These are phyloP conservation scores for Lasiodiplodia sp. DNA, from an alignment of 2,329 filamentous ascomycete species.

Conservation along the genomic window DNA sequence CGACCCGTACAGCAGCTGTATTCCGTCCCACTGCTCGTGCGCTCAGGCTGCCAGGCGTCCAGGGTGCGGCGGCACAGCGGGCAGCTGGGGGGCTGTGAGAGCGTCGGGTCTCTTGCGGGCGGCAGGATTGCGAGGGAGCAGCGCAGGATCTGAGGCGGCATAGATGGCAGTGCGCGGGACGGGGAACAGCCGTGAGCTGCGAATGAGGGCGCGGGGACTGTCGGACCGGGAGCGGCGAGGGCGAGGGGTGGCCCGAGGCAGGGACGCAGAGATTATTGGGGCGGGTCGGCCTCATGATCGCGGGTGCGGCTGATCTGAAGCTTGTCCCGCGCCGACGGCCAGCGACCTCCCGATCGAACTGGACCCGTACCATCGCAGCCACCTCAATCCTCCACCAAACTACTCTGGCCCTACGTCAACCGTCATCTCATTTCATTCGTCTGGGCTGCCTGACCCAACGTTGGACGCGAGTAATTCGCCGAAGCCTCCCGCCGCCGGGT, in stretches of 20 bases:
- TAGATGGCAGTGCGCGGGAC: not conserved
- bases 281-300: not conserved
- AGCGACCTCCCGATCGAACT: not conserved
- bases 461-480: not conserved
- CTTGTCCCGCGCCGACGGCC: not conserved
- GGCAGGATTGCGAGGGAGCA: not conserved
- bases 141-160: not conserved
- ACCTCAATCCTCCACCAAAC: not conserved
- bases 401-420: not conserved
- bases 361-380: not conserved
- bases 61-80: not conserved
- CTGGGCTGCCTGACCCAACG: not conserved
- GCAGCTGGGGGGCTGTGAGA: not conserved
- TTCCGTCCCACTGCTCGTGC: not conserved
- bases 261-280: not conserved
- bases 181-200: not conserved
- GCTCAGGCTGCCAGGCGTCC: not conserved
- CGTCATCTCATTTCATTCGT: not conserved
- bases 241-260: not conserved
- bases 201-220: not conserved
- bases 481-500: constrained; percentile 6
- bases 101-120: not conserved
- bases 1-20: not conserved
- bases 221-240: not conserved
- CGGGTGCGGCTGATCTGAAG: not conserved